Conservation (phyloP, 225 moss, liverwort and hornwort genomes). For the Climacium dendroides region DNA sequence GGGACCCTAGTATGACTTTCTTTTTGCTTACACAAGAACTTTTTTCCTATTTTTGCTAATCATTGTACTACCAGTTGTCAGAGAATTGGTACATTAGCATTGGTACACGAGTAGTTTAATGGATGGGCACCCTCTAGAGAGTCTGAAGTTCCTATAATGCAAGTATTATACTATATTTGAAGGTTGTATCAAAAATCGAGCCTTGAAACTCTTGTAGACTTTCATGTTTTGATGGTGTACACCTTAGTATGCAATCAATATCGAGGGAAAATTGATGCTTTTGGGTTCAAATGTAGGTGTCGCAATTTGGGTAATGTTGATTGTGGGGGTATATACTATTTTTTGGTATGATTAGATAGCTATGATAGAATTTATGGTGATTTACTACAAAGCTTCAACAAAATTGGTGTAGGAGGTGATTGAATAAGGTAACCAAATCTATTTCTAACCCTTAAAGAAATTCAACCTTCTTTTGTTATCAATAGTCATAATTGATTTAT, state of each 20-base stretch:
- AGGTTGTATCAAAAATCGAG: not conserved
- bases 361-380: not conserved
- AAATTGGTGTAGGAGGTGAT: not conserved
- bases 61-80: too few relatives aligned
- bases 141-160: too few relatives aligned
- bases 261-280: not conserved
- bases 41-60: too few relatives aligned
- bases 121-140: too few relatives aligned
- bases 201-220: rapidly evolving
- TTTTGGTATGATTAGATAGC: not conserved
- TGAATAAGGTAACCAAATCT: not conserved
- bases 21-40: too few relatives aligned
- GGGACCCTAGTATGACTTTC: too few relatives aligned
- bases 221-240: not conserved
- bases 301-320: too few relatives aligned
- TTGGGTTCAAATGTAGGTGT: not conserved
- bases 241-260: not conserved
- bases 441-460: not conserved
- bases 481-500: not conserved
- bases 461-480: rapidly evolving
- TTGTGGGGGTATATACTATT: rapidly evolving
- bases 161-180: not conserved
- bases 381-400: not conserved
- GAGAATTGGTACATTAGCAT: too few relatives aligned
- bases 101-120: too few relatives aligned